A percentile compares a stretch with the other conserved stretches of the same genome.
phyloP scores from a whole-genome alignment of 768 basidiomycete species.

The Tylopilus plumbeoviolaceoides region DNA sequence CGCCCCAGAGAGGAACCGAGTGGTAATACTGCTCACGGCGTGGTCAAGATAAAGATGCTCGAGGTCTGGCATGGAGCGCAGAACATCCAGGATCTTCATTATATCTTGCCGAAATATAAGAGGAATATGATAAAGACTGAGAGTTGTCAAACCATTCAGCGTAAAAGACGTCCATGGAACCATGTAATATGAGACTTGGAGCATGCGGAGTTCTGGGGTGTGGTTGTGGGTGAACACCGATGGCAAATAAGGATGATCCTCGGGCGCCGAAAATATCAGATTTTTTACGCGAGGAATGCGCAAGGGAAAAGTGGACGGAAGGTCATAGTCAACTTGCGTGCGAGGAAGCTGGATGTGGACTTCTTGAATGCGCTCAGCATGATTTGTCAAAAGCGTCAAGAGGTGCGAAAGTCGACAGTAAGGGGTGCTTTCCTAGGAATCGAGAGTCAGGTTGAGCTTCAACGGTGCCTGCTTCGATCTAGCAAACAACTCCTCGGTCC shows the following conservation, averaged over 20 bases:
- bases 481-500: constrained; percentile 39
- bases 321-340: too few species aligned
- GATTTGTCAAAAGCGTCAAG: not conserved
- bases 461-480: constrained; percentile 41
- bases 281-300: not conserved
- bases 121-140: constrained; percentile 25
- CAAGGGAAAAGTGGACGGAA: too few species aligned
- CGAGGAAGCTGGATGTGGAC: not conserved
- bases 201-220: not conserved
- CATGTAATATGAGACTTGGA: not conserved
- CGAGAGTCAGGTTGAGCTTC: not conserved
- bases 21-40: too few species aligned
- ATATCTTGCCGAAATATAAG: too few species aligned
- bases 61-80: too few species aligned
- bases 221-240: not conserved
- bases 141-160: constrained; percentile 27
- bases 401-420: too few species aligned
- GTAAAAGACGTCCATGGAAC: not conserved
- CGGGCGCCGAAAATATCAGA: too few species aligned
- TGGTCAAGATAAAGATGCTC: too few species aligned
- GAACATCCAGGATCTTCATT: too few species aligned
- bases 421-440: too few species aligned
- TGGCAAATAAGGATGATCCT: too few species aligned
- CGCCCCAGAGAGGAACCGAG: too few species aligned
- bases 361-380: not conserved